Evolutionary conservation across 2,329 filamentous ascomycete species (phyloP), one percentile per base, ranked within the genome.

Genomic region (Trichoderma aggressivum): DNA sequence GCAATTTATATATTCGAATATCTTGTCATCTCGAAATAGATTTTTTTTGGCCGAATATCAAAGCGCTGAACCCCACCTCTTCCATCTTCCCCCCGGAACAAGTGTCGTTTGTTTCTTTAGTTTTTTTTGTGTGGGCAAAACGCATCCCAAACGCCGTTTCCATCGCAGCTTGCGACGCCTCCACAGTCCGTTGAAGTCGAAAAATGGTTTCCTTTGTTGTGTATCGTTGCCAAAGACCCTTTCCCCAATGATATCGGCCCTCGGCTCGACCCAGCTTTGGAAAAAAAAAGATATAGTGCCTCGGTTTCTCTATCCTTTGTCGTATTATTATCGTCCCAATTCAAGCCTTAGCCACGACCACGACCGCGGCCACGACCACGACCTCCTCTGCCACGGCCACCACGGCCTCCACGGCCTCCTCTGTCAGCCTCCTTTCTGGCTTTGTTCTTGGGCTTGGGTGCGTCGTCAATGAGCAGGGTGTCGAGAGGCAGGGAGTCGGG

Each of bases 371-470:
- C 81, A 58, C 83, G 80, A 21, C 84, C 83, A 56, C 84, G 79
- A 30, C 71, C 71, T 34, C 71, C 36, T 60, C 87, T 81, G 16
- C 87, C 85, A 63, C 86, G 80, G 36, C 86, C 85, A 72, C 89
- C 85, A 39, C 86, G 82, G 11, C 86, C 85, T 58, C 86, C 86
- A 56, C 86, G 81, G 32, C 80, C 85, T 58, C 88, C 87, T 61
- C 90, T 85, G 72, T 89, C 88, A 36, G 87, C 63, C 84, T 98
- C 96, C 87, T 99, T 99, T 80, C 95, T 90, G 30, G 96, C 95
- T 90, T 99, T 99, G 86, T 99, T 99, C 92, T 98, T 98, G 73
- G 96, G 95, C 87, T 99, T 99, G 65, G 95, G 94, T 78, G 94
- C 90, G 83, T 99, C 96, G 81, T 99, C 96, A 76, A 99, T 94